Evolutionary conservation across 495 filamentous ascomycete genomes (phyloP).

Genomic region (Hypoxylon intermedium): DNA sequence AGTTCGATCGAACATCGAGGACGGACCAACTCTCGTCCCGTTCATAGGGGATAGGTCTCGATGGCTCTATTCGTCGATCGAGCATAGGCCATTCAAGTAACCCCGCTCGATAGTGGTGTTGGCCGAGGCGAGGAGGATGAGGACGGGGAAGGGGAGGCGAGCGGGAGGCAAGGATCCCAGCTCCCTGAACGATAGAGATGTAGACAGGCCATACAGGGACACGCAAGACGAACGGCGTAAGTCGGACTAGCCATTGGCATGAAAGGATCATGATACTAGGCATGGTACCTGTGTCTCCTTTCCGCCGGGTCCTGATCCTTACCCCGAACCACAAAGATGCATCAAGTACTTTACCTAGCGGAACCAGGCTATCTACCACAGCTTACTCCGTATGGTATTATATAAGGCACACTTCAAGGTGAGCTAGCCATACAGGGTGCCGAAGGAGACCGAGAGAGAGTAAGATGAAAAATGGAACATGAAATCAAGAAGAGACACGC

Average conservation of each 20-base stretch:
- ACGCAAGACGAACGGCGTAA: conserved; percentile 12
- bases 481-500: conserved; percentile 32
- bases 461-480: conserved; percentile 18
- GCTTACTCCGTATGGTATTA: conserved; percentile 4
- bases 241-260: conserved; percentile 23
- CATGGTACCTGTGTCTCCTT: conserved; percentile 18
- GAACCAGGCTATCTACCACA: not conserved
- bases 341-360: not conserved
- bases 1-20: conserved; percentile 47
- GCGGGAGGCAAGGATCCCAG: conserved; percentile 31
- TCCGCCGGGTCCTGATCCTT: conserved; percentile 24
- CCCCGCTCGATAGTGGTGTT: conserved; percentile 51
- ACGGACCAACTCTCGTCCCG: conserved; percentile 34
- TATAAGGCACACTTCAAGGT: conserved; percentile 21
- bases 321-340: conserved; percentile 3
- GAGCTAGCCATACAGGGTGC: conserved; percentile 13
- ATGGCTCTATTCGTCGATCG: conserved; percentile 56
- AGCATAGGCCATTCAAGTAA: conserved; percentile 38
- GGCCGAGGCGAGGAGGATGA: conserved; percentile 43
- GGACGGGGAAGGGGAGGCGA: conserved; percentile 48
- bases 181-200: conserved; percentile 10
- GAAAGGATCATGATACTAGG: conserved; percentile 25
- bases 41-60: conserved; percentile 56
- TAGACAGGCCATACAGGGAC: conserved; percentile 8
- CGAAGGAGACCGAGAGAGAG: conserved; percentile 30